Evolutionary conservation across 805 yeast species (phyloP), one percentile per base, ranked within the genome.

Genomic region (Metschnikowia continentalis): DNA sequence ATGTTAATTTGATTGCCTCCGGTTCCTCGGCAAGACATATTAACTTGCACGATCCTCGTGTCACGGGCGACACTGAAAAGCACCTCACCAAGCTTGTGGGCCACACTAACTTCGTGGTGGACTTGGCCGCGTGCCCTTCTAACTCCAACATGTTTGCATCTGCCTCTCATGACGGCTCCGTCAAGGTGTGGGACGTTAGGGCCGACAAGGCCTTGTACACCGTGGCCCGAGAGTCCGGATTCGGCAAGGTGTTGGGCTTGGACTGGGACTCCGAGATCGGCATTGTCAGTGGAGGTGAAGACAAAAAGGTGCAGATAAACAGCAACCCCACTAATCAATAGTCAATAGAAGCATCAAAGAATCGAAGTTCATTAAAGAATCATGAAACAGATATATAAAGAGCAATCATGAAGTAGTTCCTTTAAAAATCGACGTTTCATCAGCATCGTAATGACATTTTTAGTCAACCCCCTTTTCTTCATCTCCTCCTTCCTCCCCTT

Each of bases 21-120:
- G 99, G 99, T n/a, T 90, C 97, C 1, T 86, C 96, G 11, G 97
- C 97, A n/a, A 86, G 99, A 69, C 98, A 94, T 69, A 91, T 94
- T 56, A 85, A 90, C 49, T 75, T 94, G 54, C 96, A 90, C 63
- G 99, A 94, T 67, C 97, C 98, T 42, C 81, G 99, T 65, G 77
- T 78, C 2, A 68, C 81, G 0, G 76, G 85, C 2, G 74, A 80
- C 5, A 78, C 82, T 6, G 78, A 85, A 37, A 77, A 83, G 14
- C 85, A 84, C 51, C 83, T 80, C 49, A 73, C 78, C 43, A 95
- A 90, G 68, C 77, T 94, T 48, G 75, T 82, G 45, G 99, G 99
- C 5, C 99, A 94, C 67, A 81, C 86, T 41, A 92, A 91, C 69
- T 91, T 94, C 65, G 98, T 94, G 36, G 92, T 86, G 10, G 79